phyloP scores from a whole-genome alignment of 2,329 filamentous ascomycete genomes.

The Paraphoma sp. region DNA sequence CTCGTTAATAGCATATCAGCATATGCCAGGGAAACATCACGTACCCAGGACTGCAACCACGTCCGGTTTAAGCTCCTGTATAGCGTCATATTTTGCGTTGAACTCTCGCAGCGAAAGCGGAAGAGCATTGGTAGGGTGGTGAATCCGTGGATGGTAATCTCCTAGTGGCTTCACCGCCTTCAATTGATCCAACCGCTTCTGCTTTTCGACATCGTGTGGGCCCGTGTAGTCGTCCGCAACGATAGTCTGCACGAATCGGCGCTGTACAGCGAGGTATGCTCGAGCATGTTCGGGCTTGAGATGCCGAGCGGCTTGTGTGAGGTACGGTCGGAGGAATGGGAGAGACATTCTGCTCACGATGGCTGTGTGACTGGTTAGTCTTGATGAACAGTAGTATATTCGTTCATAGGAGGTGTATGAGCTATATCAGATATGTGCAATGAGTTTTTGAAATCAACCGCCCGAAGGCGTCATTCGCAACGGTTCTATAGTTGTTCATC shows the following conservation, averaged over 20 bases:
- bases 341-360: constrained; percentile 57
- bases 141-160: constrained; percentile 63
- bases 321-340: constrained; percentile 64
- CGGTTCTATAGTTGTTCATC: constrained; percentile 63
- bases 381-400: constrained; percentile 8
- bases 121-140: constrained; percentile 19
- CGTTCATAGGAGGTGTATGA: neutral
- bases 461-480: constrained; percentile 68
- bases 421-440: constrained; percentile 43
- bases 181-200: constrained; percentile 63
- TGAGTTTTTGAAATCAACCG: constrained; percentile 58
- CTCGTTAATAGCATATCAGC: constrained; percentile 26
- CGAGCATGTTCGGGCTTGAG: constrained; percentile 55
- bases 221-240: constrained; percentile 34
- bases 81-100: constrained; percentile 33
- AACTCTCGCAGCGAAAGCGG: constrained; percentile 37
- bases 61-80: constrained; percentile 33
- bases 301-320: constrained; percentile 51
- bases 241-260: constrained; percentile 31
- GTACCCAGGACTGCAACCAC: constrained; percentile 46
- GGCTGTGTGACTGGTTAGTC: constrained; percentile 45
- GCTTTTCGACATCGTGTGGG: constrained; percentile 54
- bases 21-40: neutral
- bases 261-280: constrained; percentile 56
- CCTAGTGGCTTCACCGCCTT: constrained; percentile 56